Percentiles rank a stretch among this genome's conserved stretches.
Conservation (phyloP, 2,329 filamentous ascomycete genomes). For the Diplocarpon rosae region DNA sequence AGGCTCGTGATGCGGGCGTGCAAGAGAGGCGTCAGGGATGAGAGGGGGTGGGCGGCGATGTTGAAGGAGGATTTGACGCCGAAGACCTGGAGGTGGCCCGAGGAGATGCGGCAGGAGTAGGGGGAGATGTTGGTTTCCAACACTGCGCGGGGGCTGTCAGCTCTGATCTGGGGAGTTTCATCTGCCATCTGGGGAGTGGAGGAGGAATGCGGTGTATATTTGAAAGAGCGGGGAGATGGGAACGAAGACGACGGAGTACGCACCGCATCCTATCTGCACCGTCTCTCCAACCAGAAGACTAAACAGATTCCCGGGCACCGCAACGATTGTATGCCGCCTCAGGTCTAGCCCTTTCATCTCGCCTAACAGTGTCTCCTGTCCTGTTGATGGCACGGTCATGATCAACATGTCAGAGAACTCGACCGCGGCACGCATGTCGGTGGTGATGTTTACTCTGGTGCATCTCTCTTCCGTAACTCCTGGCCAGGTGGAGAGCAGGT, state of each 20-base stretch:
- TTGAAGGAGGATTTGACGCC: conserved; percentile 4
- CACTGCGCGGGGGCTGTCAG: not conserved
- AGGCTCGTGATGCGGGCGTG: not conserved
- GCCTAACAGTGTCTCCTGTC: conserved; percentile 3
- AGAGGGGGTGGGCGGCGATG: not conserved
- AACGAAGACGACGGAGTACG: too few relatives aligned
- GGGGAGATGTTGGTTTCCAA: conserved; percentile 8
- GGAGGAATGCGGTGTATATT: too few relatives aligned
- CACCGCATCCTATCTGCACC: too few relatives aligned
- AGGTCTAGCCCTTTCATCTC: conserved; percentile 6
- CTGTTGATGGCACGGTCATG: conserved; percentile 9
- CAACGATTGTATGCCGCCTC: conserved; percentile 2
- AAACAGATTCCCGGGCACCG: conserved; percentile 7
- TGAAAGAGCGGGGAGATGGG: too few relatives aligned
- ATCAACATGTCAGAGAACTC: conserved; percentile 8
- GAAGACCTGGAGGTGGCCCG: conserved; percentile 4
- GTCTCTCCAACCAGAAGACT: conserved; percentile 1
- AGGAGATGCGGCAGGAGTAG: conserved; percentile 6
- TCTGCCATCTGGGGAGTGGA: too few relatives aligned
- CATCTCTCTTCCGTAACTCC: too few relatives aligned
- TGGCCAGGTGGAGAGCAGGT: too few relatives aligned
- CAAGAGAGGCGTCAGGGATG: not conserved
- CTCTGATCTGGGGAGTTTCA: not conserved
- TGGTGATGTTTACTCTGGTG: too few relatives aligned
- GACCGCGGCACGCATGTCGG: too few relatives aligned